Conservation (phyloP, 2,329 filamentous ascomycete species). For the Bisporella sp. region DNA sequence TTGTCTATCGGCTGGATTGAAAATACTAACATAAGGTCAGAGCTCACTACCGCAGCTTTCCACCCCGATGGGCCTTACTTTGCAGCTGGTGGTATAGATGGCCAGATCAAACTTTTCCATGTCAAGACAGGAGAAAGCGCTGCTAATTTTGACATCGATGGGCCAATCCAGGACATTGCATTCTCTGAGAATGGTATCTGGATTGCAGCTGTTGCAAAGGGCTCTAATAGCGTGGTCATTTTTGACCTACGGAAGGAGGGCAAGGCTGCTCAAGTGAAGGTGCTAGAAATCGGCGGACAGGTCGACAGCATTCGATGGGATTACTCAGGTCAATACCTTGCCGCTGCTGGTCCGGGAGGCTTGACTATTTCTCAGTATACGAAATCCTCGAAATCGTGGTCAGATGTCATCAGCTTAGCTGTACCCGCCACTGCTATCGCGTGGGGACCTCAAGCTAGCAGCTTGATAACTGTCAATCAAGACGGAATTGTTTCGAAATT, state of each 20-base stretch:
- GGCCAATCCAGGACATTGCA: constrained; percentile 65
- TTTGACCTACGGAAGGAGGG: constrained; percentile 93
- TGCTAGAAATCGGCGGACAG: constrained; percentile 76
- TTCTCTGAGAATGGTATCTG: constrained; percentile 98
- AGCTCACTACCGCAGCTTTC: constrained; percentile 65
- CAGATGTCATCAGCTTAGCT: constrained; percentile 72
- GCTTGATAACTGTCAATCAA: constrained; percentile 65
- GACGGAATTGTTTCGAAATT: constrained; percentile 73
- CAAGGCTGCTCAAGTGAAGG: constrained; percentile 71
- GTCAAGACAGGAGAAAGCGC: constrained; percentile 72
- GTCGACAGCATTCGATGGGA: constrained; percentile 80
- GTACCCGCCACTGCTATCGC: constrained; percentile 64
- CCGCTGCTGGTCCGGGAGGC: constrained; percentile 71
- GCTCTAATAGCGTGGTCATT: constrained; percentile 71
- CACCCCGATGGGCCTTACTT: constrained; percentile 96
- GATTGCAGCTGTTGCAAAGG: constrained; percentile 77
- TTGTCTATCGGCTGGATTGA: neutral
- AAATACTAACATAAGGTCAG: constrained; percentile 15
- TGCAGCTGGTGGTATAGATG: constrained; percentile 71
- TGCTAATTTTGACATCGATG: constrained; percentile 63
- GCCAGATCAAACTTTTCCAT: constrained; percentile 84
- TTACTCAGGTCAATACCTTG: constrained; percentile 89
- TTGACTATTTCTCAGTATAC: constrained; percentile 84
- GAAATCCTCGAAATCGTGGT: constrained; percentile 84
- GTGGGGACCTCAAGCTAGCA: constrained; percentile 73